Base-by-base conservation (phyloP, 2,329 filamentous ascomycete genomes). In the Pleochaeta shiraiana region DNA sequence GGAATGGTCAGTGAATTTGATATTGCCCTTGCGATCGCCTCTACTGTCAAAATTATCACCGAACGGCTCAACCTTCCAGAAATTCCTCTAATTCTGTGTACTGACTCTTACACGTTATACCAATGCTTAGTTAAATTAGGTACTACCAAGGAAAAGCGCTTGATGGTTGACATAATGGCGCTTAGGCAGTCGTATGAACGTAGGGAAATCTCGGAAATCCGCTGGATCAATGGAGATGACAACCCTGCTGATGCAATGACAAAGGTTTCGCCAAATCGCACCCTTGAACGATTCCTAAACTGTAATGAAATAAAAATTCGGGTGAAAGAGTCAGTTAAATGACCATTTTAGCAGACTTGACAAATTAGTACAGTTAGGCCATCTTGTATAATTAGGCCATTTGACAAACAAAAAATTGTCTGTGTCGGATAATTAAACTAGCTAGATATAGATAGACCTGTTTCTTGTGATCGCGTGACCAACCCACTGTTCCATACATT, bases 121-220 rank as follows among this genome's bases (percentile, higher is more conserved):
- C 47, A 64, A 3, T 66, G 57, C 26, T 24, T 66, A 34, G 57
- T 66, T 12, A 66, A 64, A 33, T 43, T 66, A 55, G 55, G 63
- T 9, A 64, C 59, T 28, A 66, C 65, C 28, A 14, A 66, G 30
- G 65, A 66, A 33, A 66, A 66, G 30, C 21, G 59, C 12, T 30
- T 66, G 2, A 64, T 66, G 45, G 47, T 66, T 24, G 47, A 66
- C 21, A 21, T 66, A 7, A 64, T 66, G 34, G 26, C 9, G n/a
- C n/a, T 50, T 50, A 50, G 45, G 21, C n/a, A 50, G 45, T 65
- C 57, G 16, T 65, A 65, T 59, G 34, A 65, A 55, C 31, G 26
- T 7, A 28, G 57, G 45, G 45, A 53, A 53, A 53, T 53, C 19
- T 21, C 45, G 19, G 45, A 53, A 21, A 26, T 11, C 19, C 45